phyloP scores from a whole-genome alignment of 78 protist species.

The Blattamonas nauphoetae region DNA sequence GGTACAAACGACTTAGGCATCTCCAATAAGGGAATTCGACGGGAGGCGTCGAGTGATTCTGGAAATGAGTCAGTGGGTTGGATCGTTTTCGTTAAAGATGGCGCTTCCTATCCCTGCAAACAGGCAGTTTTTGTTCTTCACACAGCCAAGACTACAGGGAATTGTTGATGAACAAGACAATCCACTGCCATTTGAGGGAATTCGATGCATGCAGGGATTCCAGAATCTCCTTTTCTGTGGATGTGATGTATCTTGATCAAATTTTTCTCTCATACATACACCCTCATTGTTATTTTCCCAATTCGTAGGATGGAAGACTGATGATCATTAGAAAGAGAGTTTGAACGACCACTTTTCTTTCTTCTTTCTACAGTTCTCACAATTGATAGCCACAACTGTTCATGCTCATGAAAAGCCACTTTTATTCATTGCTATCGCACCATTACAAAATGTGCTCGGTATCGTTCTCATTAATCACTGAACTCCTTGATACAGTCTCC shows the following conservation, averaged over 20 bases:
- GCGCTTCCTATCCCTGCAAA: neutral
- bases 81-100: neutral
- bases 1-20: too few relatives aligned
- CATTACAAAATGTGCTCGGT: too few relatives aligned
- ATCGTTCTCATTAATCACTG: too few relatives aligned
- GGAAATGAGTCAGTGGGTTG: too few relatives aligned
- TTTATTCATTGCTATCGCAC: neutral
- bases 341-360: neutral
- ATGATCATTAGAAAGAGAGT: neutral
- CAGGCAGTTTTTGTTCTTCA: neutral
- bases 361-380: too few relatives aligned
- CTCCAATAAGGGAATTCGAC: too few relatives aligned
- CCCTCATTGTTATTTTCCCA: neutral
- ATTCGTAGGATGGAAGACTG: neutral
- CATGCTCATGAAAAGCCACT: neutral
- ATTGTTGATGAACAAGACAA: neutral
- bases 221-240: neutral
- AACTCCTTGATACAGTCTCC: neutral
- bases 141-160: neutral
- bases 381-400: too few relatives aligned
- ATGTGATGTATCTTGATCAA: neutral
- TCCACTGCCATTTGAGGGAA: neutral
- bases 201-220: neutral
- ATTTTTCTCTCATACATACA: too few relatives aligned
- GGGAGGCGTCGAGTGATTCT: too few relatives aligned